Percentiles rank a stretch among this genome's conserved stretches.
Conservation (phyloP, 768 basidiomycete species). For the Zangia roseola region DNA sequence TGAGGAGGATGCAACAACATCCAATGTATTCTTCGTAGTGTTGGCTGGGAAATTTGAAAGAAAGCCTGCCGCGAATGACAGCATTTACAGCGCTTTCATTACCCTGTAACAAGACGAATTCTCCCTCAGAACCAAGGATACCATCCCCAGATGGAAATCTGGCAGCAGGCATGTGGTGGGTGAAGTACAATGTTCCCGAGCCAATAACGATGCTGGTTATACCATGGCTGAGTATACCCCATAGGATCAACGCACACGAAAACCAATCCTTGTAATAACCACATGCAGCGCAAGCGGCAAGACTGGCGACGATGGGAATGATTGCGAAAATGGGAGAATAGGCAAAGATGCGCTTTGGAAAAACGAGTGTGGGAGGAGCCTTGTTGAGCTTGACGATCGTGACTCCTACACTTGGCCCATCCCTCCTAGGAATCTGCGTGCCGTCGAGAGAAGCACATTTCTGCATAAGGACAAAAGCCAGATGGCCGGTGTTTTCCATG, state of each 20-base stretch:
- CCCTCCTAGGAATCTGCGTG: too few relatives aligned
- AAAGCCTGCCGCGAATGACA: conserved; percentile 32
- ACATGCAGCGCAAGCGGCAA: conserved; percentile 27
- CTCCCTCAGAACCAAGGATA: conserved; percentile 19
- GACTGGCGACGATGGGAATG: conserved; percentile 30
- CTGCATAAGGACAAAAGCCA: conserved; percentile 29
- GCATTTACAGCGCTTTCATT: conserved; percentile 31
- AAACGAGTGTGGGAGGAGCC: conserved; percentile 13
- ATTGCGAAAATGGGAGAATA: conserved; percentile 26
- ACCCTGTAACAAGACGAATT: conserved; percentile 30
- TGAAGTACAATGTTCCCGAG: conserved; percentile 28
- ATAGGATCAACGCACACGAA: conserved; percentile 33
- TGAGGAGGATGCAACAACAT: conserved; percentile 31
- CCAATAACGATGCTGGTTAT: conserved; percentile 35
- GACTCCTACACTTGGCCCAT: too few relatives aligned
- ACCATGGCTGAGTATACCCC: conserved; percentile 32
- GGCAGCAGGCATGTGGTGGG: conserved; percentile 24
- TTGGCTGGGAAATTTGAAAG: conserved; percentile 24
- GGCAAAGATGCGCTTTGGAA: conserved; percentile 17
- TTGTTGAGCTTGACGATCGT: conserved; percentile 27
- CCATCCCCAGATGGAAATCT: conserved; percentile 32
- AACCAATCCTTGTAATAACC: conserved; percentile 34
- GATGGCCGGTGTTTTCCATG: conserved; percentile 31
- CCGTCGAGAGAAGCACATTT: conserved; percentile 19
- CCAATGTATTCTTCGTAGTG: conserved; percentile 27